Evolutionary conservation across 2,329 filamentous ascomycete species (phyloP).

Genomic region (Colletotrichum paranaense): DNA sequence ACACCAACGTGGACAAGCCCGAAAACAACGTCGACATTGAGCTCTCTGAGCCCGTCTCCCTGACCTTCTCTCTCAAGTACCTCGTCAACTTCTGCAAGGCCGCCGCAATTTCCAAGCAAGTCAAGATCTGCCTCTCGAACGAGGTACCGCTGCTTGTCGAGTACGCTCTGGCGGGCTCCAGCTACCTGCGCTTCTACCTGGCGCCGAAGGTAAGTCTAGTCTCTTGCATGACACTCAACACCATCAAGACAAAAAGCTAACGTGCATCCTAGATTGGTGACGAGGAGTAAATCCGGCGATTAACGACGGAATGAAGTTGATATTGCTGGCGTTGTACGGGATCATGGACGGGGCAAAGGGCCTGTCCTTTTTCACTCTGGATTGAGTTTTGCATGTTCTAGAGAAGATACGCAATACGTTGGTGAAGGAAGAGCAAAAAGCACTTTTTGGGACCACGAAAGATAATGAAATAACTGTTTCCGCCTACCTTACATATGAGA

Average conservation of each 20-base stretch:
- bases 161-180: slow-evolving; percentile 83
- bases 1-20: slow-evolving; percentile 90
- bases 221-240: not conserved
- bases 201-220: slow-evolving; percentile 85
- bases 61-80: slow-evolving; percentile 99
- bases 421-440: slow-evolving; percentile 31
- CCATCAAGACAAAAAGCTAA: slow-evolving; percentile 2
- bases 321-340: slow-evolving; percentile 35
- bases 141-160: slow-evolving; percentile 97
- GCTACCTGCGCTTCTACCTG: slow-evolving; percentile 96
- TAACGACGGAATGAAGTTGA: slow-evolving; percentile 23
- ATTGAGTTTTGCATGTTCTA: slow-evolving; percentile 35
- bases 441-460: slow-evolving; percentile 31
- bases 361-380: slow-evolving; percentile 31
- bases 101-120: slow-evolving; percentile 80
- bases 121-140: slow-evolving; percentile 94
- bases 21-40: slow-evolving; percentile 88
- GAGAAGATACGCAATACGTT: slow-evolving; percentile 19
- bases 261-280: slow-evolving; percentile 48
- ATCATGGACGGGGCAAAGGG: slow-evolving; percentile 25
- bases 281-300: slow-evolving; percentile 46
- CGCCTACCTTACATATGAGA: not conserved
- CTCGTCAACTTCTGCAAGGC: slow-evolving; percentile 99
- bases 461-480: slow-evolving; percentile 34
- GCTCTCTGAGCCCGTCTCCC: slow-evolving; percentile 88